A percentile compares a stretch with the other conserved stretches of the same genome.
These are phyloP conservation scores for Boletus reticuloceps DNA, from an alignment of 768 basidiomycete genomes.

Conservation along the genomic window DNA sequence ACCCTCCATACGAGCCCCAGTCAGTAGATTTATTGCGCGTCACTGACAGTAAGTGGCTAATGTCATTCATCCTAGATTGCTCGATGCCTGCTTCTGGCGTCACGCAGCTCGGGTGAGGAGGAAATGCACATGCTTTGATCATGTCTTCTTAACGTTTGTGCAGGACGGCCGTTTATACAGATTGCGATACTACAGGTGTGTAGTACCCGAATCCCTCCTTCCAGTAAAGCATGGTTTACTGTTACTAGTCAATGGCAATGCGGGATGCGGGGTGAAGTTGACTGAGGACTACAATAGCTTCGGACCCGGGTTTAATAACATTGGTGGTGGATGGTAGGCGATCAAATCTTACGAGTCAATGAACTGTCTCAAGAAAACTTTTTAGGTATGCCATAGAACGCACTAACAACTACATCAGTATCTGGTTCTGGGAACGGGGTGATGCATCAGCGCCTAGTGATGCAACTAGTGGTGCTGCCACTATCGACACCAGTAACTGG, in stretches of 20 bases:
- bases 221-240: neutral
- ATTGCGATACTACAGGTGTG: conserved; percentile 25
- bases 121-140: too few relatives aligned
- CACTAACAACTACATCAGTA: conserved; percentile 31
- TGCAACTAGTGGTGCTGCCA: conserved; percentile 19
- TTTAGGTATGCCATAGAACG: conserved; percentile 40
- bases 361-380: neutral
- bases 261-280: conserved; percentile 36
- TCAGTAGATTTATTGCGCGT: conserved; percentile 14
- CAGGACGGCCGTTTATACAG: conserved; percentile 20
- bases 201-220: neutral
- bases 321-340: conserved; percentile 40
- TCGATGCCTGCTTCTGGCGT: conserved; percentile 24
- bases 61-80: conserved; percentile 15
- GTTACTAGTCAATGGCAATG: conserved; percentile 28
- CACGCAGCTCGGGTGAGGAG: conserved; percentile 25
- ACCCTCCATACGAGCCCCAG: conserved; percentile 57
- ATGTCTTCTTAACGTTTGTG: neutral
- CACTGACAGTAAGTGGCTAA: neutral
- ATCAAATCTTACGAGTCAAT: neutral
- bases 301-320: conserved; percentile 29
- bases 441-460: conserved; percentile 34
- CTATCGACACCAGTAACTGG: conserved; percentile 26
- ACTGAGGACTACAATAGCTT: conserved; percentile 26
- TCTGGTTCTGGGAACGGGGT: conserved; percentile 42